phyloP scores from a whole-genome alignment of 2,329 filamentous ascomycete species.

The Elsinoe necatrix region DNA sequence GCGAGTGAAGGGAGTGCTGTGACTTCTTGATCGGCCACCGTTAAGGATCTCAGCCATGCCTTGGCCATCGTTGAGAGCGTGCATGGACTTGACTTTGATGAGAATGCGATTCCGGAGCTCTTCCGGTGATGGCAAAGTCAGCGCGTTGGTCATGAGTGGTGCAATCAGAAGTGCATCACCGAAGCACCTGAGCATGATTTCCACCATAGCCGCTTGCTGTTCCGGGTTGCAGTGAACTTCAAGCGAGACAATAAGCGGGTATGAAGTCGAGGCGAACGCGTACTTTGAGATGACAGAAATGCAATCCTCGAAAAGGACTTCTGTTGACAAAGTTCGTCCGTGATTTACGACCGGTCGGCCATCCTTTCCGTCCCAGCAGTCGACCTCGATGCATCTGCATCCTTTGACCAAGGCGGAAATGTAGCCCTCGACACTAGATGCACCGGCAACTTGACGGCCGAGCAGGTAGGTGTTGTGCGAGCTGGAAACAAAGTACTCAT shows the following conservation, averaged over 20 bases:
- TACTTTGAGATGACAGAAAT: constrained; percentile 92
- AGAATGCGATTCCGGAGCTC: constrained; percentile 76
- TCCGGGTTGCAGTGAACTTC: constrained; percentile 83
- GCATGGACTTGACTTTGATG: constrained; percentile 86
- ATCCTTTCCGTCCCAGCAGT: constrained; percentile 92
- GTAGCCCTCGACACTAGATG: constrained; percentile 91
- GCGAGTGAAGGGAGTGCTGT: constrained; percentile 67
- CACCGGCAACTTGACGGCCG: constrained; percentile 79
- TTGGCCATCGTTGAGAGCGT: constrained; percentile 37
- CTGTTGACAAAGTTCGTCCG: constrained; percentile 78
- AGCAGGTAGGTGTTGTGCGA: constrained; percentile 97
- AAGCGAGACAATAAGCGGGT: constrained; percentile 86
- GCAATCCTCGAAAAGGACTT: constrained; percentile 82
- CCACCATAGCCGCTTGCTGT: constrained; percentile 82
- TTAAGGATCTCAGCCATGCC: constrained; percentile 29
- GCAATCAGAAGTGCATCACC: constrained; percentile 69
- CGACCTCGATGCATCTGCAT: constrained; percentile 92
- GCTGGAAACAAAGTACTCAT: constrained; percentile 96
- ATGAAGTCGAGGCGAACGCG: constrained; percentile 78
- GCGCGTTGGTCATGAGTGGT: constrained; percentile 59
- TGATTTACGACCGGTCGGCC: constrained; percentile 85
- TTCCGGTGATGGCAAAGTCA: constrained; percentile 72
- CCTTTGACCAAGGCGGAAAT: constrained; percentile 79
- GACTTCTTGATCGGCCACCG: constrained; percentile 50
- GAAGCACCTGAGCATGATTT: constrained; percentile 79